A percentile compares a stretch with the other conserved stretches of the same genome.
phyloP scores from a whole-genome alignment of 345 rosid species.

The Anastatica hierochuntica region DNA sequence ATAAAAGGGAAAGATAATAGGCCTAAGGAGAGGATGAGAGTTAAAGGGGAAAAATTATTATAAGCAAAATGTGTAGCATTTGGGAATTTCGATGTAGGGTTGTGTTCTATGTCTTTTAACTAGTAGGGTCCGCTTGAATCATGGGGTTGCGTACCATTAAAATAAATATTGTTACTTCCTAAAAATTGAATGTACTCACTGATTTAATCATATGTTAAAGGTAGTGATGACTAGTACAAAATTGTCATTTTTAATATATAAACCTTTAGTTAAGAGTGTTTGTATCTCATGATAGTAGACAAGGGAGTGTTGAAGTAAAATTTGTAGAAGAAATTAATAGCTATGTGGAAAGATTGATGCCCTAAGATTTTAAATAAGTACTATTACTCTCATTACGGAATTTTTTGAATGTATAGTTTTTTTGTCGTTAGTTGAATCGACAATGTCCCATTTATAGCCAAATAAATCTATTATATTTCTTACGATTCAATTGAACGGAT shows the following conservation, averaged over 20 bases:
- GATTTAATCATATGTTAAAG: not conserved
- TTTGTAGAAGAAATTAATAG: too few species aligned
- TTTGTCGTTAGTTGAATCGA: too few species aligned
- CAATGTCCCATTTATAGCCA: too few species aligned
- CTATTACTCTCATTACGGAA: too few species aligned
- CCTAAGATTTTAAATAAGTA: too few species aligned
- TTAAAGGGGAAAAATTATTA: slow-evolving; percentile 17
- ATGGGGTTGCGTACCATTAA: slow-evolving; percentile 13
- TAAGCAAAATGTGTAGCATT: slow-evolving; percentile 13
- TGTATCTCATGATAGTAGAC: not conserved
- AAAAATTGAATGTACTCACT: too few species aligned
- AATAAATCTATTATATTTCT: too few species aligned
- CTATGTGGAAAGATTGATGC: too few species aligned
- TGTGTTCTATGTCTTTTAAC: slow-evolving; percentile 23
- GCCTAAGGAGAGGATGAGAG: slow-evolving; percentile 21
- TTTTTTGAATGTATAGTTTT: too few species aligned
- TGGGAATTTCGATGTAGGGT: slow-evolving; percentile 23
- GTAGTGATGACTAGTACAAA: not conserved
- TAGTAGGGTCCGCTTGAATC: slow-evolving; percentile 16
- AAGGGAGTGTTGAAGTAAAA: too few species aligned
- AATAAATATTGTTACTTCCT: not conserved
- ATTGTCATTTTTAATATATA: too few species aligned
- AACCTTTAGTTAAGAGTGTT: not conserved
- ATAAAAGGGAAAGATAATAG: slow-evolving; percentile 3
- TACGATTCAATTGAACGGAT: too few species aligned